phyloP scores from a whole-genome alignment of 805 yeast genomes.

The Candida corydali region DNA sequence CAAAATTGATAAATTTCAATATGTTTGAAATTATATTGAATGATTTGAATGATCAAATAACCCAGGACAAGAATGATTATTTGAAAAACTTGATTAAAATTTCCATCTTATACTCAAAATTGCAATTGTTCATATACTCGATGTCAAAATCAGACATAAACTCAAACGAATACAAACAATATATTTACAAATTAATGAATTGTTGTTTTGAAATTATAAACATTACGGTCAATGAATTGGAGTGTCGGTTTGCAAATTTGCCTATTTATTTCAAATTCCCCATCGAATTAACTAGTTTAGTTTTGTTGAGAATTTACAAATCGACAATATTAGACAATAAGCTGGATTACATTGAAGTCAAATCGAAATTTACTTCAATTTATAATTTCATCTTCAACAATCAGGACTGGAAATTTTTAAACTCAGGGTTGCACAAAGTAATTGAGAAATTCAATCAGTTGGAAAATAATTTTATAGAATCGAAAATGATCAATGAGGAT shows the following conservation, averaged over 20 bases:
- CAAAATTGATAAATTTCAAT: conserved; percentile 33
- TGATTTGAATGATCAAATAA: conserved; percentile 17
- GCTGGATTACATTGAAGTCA: conserved; percentile 22
- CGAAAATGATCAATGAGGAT: conserved; percentile 2
- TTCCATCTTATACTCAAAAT: conserved; percentile 32
- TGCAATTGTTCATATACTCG: conserved; percentile 35
- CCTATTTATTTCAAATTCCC: conserved; percentile 40
- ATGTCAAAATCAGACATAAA: conserved; percentile 23
- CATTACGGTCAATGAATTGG: conserved; percentile 15
- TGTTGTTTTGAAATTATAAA: conserved; percentile 26
- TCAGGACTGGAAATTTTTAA: conserved; percentile 20
- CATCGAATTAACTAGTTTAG: conserved; percentile 28
- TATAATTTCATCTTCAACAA: conserved; percentile 15
- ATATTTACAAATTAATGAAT: conserved; percentile 22
- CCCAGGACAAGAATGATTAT: conserved; percentile 11
- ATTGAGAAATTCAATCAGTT: conserved; percentile 21
- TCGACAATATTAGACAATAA: conserved; percentile 25
- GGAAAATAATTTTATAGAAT: conserved; percentile 9
- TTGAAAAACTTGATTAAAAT: conserved; percentile 23
- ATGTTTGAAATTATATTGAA: conserved; percentile 41
- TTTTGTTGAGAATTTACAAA: conserved; percentile 28
- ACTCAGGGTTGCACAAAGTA: conserved; percentile 19
- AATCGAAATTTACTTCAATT: conserved; percentile 19
- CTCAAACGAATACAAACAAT: conserved; percentile 23
- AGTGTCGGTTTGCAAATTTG: conserved; percentile 15